phyloP scores from a whole-genome alignment of 1,284 basidiomycete species.

The Ustilago esculenta region DNA sequence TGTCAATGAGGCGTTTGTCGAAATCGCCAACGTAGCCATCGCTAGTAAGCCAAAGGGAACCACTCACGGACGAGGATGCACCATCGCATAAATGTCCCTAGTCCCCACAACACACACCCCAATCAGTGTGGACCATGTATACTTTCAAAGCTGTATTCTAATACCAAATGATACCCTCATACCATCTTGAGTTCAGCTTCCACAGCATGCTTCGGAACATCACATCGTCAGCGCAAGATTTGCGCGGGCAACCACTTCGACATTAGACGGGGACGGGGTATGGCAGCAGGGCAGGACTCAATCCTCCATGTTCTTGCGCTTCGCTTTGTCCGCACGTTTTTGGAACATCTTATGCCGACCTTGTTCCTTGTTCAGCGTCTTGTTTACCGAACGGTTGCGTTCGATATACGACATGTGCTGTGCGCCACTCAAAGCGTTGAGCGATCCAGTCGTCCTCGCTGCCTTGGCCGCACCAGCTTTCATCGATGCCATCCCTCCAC shows the following conservation, averaged over 20 bases:
- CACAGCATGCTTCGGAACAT: too few species aligned
- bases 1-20: constrained; percentile 82
- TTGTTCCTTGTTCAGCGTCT: constrained; percentile 60
- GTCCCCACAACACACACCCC: neutral
- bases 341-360: constrained; percentile 58
- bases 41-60: neutral
- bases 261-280: too few species aligned
- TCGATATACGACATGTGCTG: constrained; percentile 68
- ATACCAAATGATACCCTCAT: too few species aligned
- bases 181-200: too few species aligned
- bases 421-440: constrained; percentile 66
- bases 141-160: constrained; percentile 4
- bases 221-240: neutral
- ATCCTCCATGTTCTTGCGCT: constrained; percentile 39
- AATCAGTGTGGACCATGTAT: too few species aligned
- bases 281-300: neutral
- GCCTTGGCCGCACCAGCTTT: constrained; percentile 44
- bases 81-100: constrained; percentile 9
- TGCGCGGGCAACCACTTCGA: too few species aligned
- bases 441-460: constrained; percentile 60
- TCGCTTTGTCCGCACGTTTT: constrained; percentile 53
- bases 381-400: constrained; percentile 66
- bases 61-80: constrained; percentile 5
- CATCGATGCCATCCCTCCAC: constrained; percentile 12
- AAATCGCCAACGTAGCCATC: constrained; percentile 26